Conservation (phyloP, 2,329 filamentous ascomycete genomes). For the Hymenoscyphus occultus region DNA sequence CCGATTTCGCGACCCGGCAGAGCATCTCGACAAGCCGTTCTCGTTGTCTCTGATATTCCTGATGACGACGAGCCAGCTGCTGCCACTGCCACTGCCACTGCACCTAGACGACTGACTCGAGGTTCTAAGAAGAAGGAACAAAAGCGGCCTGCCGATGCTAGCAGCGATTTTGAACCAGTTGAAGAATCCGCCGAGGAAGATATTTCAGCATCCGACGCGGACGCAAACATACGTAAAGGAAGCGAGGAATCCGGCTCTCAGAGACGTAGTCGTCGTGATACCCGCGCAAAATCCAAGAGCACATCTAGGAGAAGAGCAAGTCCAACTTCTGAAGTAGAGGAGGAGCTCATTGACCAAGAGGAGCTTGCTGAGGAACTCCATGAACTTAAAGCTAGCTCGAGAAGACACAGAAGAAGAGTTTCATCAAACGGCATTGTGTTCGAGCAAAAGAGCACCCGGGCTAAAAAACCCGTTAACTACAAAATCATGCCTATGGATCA, state of each 20-base stretch:
- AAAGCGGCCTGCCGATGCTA: constrained; percentile 31
- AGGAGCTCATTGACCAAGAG: constrained; percentile 54
- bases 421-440: constrained; percentile 52
- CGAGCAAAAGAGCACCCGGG: constrained; percentile 51
- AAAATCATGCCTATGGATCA: constrained; percentile 76
- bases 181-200: constrained; percentile 43
- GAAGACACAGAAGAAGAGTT: constrained; percentile 46
- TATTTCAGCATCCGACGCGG: constrained; percentile 45
- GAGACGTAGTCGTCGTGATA: constrained; percentile 47
- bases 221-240: constrained; percentile 37
- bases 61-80: constrained; percentile 42
- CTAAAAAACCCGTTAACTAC: constrained; percentile 74
- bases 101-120: constrained; percentile 34
- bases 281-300: constrained; percentile 43
- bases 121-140: constrained; percentile 28
- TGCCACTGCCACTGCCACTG: constrained; percentile 33
- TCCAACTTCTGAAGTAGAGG: constrained; percentile 51
- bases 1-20: constrained; percentile 41
- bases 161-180: constrained; percentile 37
- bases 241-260: constrained; percentile 49
- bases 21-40: constrained; percentile 38
- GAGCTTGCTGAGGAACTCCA: constrained; percentile 65
- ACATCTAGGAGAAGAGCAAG: constrained; percentile 47
- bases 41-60: constrained; percentile 21
- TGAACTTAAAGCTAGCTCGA: constrained; percentile 51